These are phyloP conservation scores for Alternaria sp. DNA, from an alignment of 2,329 filamentous ascomycete genomes.

Conservation along the genomic window DNA sequence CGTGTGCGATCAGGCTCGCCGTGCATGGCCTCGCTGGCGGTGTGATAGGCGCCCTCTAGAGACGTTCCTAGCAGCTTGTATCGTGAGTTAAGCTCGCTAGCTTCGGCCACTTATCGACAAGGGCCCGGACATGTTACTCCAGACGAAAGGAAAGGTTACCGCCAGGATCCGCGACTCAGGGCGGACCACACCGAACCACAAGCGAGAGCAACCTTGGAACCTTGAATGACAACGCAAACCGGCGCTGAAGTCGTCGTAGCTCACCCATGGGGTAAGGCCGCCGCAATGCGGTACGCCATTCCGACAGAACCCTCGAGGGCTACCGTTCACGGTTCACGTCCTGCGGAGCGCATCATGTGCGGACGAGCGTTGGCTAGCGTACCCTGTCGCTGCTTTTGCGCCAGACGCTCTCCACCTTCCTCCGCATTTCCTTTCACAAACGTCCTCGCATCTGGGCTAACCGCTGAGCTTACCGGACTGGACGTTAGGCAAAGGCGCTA, in stretches of 20 bases:
- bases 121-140: conserved; percentile 24
- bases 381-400: conserved; percentile 35
- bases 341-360: conserved; percentile 27
- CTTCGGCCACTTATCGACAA: conserved; percentile 28
- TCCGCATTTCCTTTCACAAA: conserved; percentile 19
- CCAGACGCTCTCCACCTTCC: neutral
- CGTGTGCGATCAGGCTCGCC: conserved; percentile 25
- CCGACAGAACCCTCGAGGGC: conserved; percentile 20
- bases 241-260: conserved; percentile 20
- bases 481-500: conserved; percentile 30
- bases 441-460: conserved; percentile 20
- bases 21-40: conserved; percentile 28
- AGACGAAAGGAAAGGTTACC: conserved; percentile 19
- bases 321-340: conserved; percentile 27
- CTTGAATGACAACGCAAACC: conserved; percentile 3
- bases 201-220: neutral
- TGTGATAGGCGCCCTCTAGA: conserved; percentile 25
- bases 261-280: conserved; percentile 12
- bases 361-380: conserved; percentile 26
- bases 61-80: conserved; percentile 26
- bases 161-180: conserved; percentile 21
- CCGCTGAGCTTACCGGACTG: conserved; percentile 34
- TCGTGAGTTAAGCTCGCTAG: conserved; percentile 16
- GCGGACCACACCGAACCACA: conserved; percentile 14
- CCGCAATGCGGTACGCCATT: conserved; percentile 31